phyloP scores from a whole-genome alignment of 2,329 filamentous ascomycete species.

The Trichothecium sympodiale region DNA sequence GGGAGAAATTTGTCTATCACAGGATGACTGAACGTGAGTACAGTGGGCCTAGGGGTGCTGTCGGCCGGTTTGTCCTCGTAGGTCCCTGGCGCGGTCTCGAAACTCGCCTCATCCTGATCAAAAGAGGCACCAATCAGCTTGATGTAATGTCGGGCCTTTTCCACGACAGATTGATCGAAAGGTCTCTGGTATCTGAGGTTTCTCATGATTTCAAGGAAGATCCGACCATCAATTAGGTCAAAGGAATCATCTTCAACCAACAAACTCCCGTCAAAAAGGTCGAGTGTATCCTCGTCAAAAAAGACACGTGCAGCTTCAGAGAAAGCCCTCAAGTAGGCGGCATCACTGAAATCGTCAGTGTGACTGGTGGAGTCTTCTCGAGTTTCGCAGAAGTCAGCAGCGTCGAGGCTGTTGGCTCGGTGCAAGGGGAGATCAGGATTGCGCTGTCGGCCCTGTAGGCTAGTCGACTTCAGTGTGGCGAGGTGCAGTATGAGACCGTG shows the following conservation, averaged over 20 bases:
- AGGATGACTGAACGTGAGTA: conserved; percentile 36
- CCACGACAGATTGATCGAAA: conserved; percentile 3
- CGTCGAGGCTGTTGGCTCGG: too few relatives aligned
- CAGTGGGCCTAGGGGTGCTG: conserved; percentile 8
- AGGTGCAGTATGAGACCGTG: too few relatives aligned
- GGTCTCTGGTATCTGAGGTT: conserved; percentile 3
- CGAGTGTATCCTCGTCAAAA: conserved; percentile 10
- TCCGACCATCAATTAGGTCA: conserved; percentile 20
- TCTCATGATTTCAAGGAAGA: conserved; percentile 13
- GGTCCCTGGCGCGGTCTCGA: background rate
- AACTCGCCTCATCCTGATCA: too few relatives aligned
- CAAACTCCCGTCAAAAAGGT: conserved; percentile 7
- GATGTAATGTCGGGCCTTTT: conserved; percentile 1
- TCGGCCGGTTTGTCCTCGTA: background rate
- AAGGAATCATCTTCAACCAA: conserved; percentile 11
- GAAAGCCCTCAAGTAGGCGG: conserved; percentile 2
- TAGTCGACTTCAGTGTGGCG: too few relatives aligned
- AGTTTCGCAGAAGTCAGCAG: too few relatives aligned
- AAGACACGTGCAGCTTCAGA: too few relatives aligned
- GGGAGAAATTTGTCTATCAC: conserved; percentile 33
- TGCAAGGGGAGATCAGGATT: too few relatives aligned
- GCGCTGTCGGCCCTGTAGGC: too few relatives aligned
- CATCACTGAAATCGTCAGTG: too few relatives aligned
- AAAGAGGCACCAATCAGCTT: background rate
- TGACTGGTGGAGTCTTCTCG: too few relatives aligned